A percentile compares a stretch with the other conserved stretches of the same genome.
These are phyloP conservation scores for Penicillium psychrosexuale DNA, from an alignment of 2,329 filamentous ascomycete species.

Conservation along the genomic window DNA sequence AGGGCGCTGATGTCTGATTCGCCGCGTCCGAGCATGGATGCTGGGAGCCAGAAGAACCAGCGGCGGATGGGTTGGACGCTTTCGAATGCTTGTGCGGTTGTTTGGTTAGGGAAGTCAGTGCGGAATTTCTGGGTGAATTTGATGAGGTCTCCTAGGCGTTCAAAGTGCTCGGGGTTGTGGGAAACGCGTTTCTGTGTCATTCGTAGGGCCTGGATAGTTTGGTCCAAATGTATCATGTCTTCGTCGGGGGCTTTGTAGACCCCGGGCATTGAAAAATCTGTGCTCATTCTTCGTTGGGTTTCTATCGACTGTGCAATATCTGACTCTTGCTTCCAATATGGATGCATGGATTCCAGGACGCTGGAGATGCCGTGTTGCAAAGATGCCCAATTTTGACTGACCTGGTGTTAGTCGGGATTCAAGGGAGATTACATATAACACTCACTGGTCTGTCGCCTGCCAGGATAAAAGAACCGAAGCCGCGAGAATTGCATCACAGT, in stretches of 20 bases:
- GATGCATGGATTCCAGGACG: constrained; percentile 86
- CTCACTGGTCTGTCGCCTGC: constrained; percentile 95
- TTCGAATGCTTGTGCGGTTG: constrained; percentile 81
- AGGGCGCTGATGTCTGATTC: constrained; percentile 73
- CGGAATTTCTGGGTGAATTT: constrained; percentile 70
- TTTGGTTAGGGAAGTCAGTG: constrained; percentile 66
- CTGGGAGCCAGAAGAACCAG: constrained; percentile 95
- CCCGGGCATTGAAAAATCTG: constrained; percentile 33
- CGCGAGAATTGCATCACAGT: constrained; percentile 86
- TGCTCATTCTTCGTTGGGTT: constrained; percentile 38
- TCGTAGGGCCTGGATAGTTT: constrained; percentile 62
- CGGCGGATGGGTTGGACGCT: constrained; percentile 82
- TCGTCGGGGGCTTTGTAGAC: constrained; percentile 53
- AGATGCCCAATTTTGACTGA: constrained; percentile 86
- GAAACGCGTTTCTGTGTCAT: constrained; percentile 60
- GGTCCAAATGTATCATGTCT: constrained; percentile 65
- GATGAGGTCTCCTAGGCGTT: constrained; percentile 66
- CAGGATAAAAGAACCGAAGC: constrained; percentile 90
- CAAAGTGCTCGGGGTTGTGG: constrained; percentile 66
- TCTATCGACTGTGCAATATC: constrained; percentile 50
- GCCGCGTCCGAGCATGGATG: constrained; percentile 74
- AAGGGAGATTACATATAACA: constrained; percentile 26
- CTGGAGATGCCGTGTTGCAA: constrained; percentile 88
- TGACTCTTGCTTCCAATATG: constrained; percentile 80
- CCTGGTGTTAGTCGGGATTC: constrained; percentile 22